Percentiles rank a stretch among this genome's conserved stretches.
Evolutionary conservation across 2,329 filamentous ascomycete species (phyloP).

Genomic region (Xylariaceae sp.): DNA sequence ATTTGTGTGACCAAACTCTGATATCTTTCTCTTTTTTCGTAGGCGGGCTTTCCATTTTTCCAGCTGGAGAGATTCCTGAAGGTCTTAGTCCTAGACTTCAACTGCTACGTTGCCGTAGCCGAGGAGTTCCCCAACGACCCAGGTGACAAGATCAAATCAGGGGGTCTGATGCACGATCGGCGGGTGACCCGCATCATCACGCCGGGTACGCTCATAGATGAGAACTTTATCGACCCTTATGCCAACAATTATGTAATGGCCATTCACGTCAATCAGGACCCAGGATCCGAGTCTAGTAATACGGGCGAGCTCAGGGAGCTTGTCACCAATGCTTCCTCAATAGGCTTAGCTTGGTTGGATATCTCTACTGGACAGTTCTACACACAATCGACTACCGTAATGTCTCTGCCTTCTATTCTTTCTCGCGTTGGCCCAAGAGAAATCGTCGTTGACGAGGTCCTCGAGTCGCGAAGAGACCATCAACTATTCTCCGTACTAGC

Average conservation of each 20-base stretch:
- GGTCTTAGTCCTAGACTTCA: slow-evolving; percentile 85
- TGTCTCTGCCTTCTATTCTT: slow-evolving; percentile 76
- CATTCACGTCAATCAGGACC: slow-evolving; percentile 58
- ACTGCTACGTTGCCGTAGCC: slow-evolving; percentile 88
- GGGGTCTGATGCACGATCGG: slow-evolving; percentile 82
- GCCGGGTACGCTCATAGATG: slow-evolving; percentile 93
- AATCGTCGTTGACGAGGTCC: slow-evolving; percentile 72
- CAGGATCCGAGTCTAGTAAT: slow-evolving; percentile 21
- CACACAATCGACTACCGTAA: slow-evolving; percentile 74
- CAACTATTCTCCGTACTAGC: slow-evolving; percentile 68
- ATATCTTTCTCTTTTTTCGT: slow-evolving; percentile 30
- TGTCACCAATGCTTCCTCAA: slow-evolving; percentile 23
- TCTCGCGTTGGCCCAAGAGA: slow-evolving; percentile 84
- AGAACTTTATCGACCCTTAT: slow-evolving; percentile 94
- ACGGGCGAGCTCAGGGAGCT: slow-evolving; percentile 10
- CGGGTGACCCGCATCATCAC: slow-evolving; percentile 87
- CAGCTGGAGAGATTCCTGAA: slow-evolving; percentile 94
- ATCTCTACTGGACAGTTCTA: slow-evolving; percentile 93
- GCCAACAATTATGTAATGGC: slow-evolving; percentile 92
- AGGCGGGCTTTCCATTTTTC: slow-evolving; percentile 91
- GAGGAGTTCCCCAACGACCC: slow-evolving; percentile 85
- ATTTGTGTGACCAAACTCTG: slow-evolving; percentile 12
- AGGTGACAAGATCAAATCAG: slow-evolving; percentile 70
- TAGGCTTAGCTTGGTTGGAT: slow-evolving; percentile 90
- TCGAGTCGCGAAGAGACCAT: slow-evolving; percentile 61